Base-by-base conservation (phyloP, 345 rosid genomes). In the Rhizophora apiculata region DNA sequence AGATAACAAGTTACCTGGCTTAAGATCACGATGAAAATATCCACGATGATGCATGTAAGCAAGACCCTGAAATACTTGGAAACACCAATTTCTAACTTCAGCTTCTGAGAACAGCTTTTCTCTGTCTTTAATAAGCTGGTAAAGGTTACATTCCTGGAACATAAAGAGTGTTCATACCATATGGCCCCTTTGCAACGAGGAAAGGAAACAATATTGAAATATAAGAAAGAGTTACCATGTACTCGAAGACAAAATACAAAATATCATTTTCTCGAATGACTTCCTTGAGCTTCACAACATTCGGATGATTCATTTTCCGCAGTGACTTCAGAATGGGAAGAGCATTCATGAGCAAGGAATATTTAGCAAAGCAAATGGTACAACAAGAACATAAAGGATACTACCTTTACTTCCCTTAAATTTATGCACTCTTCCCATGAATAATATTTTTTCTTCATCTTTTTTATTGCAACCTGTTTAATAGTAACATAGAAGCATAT, bases 1-100 rank as follows among this genome's bases (percentile, higher is more conserved):
- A 43, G 10, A 67, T 27, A 9, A 56, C 56, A 46, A 62, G 20
- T 67, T 85, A 91, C 97, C 97, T 68, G 98, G 98, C 82, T 92
- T 92, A 52, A 92, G 91, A 79, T 92, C 98, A 59, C 98, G 98
- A 76, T 92, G 98, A 65, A 92, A 92, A 73, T 89, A 90, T 67
- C 98, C 98, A 61, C 80, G 85, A 75, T 85, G 92, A 71, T 92
- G 96, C 89, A 92, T 87, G 72, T 90, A 87, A 48, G 88, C 85
- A 68, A 92, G 96, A 43, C 92, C 98, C 72, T 89, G 98, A 69
- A 90, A 88, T 49, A 92, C 89, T 87, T 92, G 98, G 73, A 88
- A 90, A 79, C 88, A 92, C 96, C 91, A 88, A 76, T 87, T 88
- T 78, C 91, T 87, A 48, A 89, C 70, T 75, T 88, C 91, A 69